These are phyloP conservation scores for Ganoderma lingzhi DNA, from an alignment of 1,284 basidiomycete species.

Conservation along the genomic window DNA sequence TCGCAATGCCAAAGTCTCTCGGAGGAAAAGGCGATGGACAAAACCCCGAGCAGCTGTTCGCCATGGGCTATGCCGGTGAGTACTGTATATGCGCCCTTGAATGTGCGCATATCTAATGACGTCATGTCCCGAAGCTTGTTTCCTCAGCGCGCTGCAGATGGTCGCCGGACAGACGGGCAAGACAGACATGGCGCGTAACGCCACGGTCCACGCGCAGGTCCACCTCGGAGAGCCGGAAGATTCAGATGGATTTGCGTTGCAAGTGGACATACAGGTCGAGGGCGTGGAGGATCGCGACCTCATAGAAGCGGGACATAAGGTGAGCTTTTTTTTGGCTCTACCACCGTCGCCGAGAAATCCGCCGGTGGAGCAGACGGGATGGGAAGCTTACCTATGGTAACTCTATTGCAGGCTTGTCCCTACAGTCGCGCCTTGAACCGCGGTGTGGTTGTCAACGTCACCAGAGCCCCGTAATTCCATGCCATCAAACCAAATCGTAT, in stretches of 20 bases:
- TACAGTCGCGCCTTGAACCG: slow-evolving; percentile 72
- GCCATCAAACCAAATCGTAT: background rate
- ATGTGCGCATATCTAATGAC: background rate
- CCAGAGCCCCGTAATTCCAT: slow-evolving; percentile 19
- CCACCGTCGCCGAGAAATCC: background rate
- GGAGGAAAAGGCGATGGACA: slow-evolving; percentile 52
- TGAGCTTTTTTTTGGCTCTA: slow-evolving; percentile 40
- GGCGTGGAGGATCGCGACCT: slow-evolving; percentile 72
- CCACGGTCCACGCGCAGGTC: slow-evolving; percentile 66
- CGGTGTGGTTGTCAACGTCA: slow-evolving; percentile 64
- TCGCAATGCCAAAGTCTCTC: slow-evolving; percentile 47
- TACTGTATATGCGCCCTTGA: slow-evolving; percentile 20
- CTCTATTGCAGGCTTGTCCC: slow-evolving; percentile 63
- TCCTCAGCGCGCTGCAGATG: slow-evolving; percentile 72
- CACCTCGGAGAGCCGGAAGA: slow-evolving; percentile 65
- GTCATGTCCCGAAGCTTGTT: slow-evolving; percentile 57
- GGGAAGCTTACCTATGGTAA: slow-evolving; percentile 11
- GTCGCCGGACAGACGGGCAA: slow-evolving; percentile 63
- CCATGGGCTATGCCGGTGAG: slow-evolving; percentile 48
- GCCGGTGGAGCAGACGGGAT: background rate
- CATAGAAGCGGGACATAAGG: slow-evolving; percentile 72
- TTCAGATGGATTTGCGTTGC: slow-evolving; percentile 66
- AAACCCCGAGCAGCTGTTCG: slow-evolving; percentile 55
- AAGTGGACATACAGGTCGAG: slow-evolving; percentile 73
- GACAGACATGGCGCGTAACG: slow-evolving; percentile 60